Conservation (phyloP, 129 eudicot species). For the Dittrichia graveolens region DNA sequence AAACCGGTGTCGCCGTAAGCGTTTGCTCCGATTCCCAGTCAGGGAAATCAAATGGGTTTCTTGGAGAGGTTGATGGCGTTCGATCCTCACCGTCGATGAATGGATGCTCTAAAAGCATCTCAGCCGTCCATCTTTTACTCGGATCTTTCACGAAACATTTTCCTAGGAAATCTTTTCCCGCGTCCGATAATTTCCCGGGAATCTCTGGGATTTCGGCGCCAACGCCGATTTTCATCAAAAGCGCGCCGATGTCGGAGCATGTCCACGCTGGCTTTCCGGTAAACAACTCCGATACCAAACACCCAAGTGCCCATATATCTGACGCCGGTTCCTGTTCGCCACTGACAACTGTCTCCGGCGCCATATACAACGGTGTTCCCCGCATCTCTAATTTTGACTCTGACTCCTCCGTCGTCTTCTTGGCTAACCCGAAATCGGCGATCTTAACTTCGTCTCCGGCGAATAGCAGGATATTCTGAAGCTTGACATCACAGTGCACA, state of each 20-base stretch:
- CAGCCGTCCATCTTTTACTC: slow-evolving; percentile 86
- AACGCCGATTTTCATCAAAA: slow-evolving; percentile 57
- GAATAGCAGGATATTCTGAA: slow-evolving; percentile 30
- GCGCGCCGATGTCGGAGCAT: slow-evolving; percentile 35
- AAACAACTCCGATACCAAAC: slow-evolving; percentile 74
- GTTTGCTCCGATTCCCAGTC: slow-evolving; percentile 54
- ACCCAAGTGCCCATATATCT: slow-evolving; percentile 89
- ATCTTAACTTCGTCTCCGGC: slow-evolving; percentile 22
- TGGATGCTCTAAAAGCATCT: slow-evolving; percentile 83
- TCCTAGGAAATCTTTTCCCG: slow-evolving; percentile 70
- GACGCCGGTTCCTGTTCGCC: slow-evolving; percentile 61
- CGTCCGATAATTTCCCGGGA: slow-evolving; percentile 52
- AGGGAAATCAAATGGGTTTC: slow-evolving; percentile 74
- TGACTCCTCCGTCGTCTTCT: neutral
- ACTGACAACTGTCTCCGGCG: slow-evolving; percentile 69
- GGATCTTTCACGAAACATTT: slow-evolving; percentile 72
- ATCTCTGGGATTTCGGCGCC: slow-evolving; percentile 64
- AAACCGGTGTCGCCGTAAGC: slow-evolving; percentile 27
- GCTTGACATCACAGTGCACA: slow-evolving; percentile 48
- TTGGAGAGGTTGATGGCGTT: slow-evolving; percentile 51
- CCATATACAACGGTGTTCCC: slow-evolving; percentile 77
- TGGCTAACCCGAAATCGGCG: slow-evolving; percentile 50
- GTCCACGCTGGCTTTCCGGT: slow-evolving; percentile 74
- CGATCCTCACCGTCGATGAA: slow-evolving; percentile 39
- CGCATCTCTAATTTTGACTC: slow-evolving; percentile 38